A percentile compares a stretch with the other conserved stretches of the same genome.
Evolutionary conservation across 768 basidiomycete species (phyloP).

Genomic region (Boletus rubescentipes): DNA sequence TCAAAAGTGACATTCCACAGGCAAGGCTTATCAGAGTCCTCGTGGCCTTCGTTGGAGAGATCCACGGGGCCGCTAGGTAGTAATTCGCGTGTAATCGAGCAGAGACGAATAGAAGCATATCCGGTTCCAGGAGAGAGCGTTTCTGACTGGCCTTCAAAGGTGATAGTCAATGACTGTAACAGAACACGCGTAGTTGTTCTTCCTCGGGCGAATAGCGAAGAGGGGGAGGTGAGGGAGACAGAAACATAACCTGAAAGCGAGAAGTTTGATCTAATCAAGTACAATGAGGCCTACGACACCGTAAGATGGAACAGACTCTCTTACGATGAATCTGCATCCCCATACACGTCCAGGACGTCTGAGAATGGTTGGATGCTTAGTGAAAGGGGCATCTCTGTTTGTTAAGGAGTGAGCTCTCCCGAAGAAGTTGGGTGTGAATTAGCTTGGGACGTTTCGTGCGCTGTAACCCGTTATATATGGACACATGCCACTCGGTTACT

Average conservation of each 20-base stretch:
- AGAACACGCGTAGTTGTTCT: conserved; percentile 50
- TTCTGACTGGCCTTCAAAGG: conserved; percentile 87
- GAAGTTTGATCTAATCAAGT: conserved; percentile 65
- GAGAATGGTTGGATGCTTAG: conserved; percentile 62
- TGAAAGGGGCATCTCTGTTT: conserved; percentile 60
- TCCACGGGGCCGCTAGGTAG: conserved; percentile 47
- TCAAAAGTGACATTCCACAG: conserved; percentile 80
- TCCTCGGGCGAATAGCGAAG: conserved; percentile 51
- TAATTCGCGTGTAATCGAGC: conserved; percentile 64
- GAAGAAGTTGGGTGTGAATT: conserved; percentile 16
- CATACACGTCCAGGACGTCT: conserved; percentile 64
- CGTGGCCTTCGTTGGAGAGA: conserved; percentile 62
- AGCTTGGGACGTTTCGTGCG: conserved; percentile 1
- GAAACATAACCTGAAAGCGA: conserved; percentile 83
- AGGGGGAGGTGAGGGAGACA: conserved; percentile 58
- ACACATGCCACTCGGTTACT: conserved; percentile 27
- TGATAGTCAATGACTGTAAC: conserved; percentile 68
- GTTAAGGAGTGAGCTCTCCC: conserved; percentile 12
- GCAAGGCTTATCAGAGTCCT: conserved; percentile 53
- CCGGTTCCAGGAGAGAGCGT: conserved; percentile 60
- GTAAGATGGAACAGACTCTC: conserved; percentile 24
- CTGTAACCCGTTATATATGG: conserved; percentile 27
- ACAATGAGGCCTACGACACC: conserved; percentile 4
- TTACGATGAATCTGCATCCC: conserved; percentile 63
- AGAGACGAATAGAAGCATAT: conserved; percentile 70